Base-by-base conservation (phyloP, 164 flowering plant genomes). In the Kalanchoe fedtschenkoi region DNA sequence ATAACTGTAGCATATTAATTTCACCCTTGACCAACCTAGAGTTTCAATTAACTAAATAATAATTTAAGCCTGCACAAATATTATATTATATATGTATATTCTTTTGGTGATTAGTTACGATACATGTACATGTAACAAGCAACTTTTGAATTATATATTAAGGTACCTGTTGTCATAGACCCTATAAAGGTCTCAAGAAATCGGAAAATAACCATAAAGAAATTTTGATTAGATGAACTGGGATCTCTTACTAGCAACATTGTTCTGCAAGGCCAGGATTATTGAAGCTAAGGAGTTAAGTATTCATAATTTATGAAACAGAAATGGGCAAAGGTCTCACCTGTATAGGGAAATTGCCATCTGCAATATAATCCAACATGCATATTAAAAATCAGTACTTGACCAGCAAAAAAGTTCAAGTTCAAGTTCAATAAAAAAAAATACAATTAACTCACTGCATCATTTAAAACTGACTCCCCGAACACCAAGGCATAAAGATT, bases 281-380 rank as follows among this genome's bases (percentile, higher is more conserved):
- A 0, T 58, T n/a, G 30, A 19, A 26, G 59, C 57, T 15, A 38
- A 41, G 62, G 17, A 17, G 51, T 28, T n/a, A 34, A 21, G 34
- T 30, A 26, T 51, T 51, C 26, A 24, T 2, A 30, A 33, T 2
- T 34, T 58, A 19, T 32, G 10, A 22, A 69, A 60, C 24, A 19
- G 42, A 21, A 65, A 44, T 22, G 30, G 37, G 56, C 8, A 33
- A 5, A 33, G 41, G 19, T 41, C 80, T 44, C 47, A 93, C 99
- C 99, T 90, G 85, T 90, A 93, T 75, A 93, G 75, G 65, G 99
- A 93, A 73, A 93, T 90, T 62, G 99, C 99, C 96, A 93, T 91
- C 97, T 90, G 73, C 68, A 66, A 64, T 63, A 64, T 38, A 51
- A 59, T 56, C 66, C 75, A 64, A 54, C 58, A 71, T 14, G 16